Base-by-base conservation (phyloP, 1,284 basidiomycete genomes). In the Meira nashicola region DNA sequence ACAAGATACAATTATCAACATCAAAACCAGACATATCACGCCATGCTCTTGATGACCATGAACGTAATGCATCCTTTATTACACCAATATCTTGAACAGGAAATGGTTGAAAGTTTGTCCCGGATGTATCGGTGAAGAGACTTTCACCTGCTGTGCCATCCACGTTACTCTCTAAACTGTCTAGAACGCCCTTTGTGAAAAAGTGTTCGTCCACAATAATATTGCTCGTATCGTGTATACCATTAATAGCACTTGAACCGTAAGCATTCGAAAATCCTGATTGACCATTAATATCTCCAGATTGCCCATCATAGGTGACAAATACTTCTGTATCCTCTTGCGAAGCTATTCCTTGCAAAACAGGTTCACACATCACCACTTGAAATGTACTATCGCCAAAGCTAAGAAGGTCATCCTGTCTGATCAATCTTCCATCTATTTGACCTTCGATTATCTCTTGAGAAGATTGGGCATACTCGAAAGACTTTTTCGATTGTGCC, bases 351-450 rank as follows among this genome's bases (percentile, higher is more conserved):
- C 68, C 74, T 52, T 77, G 74, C 2, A 70, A 63, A 21, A 74
- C 55, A 6, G 74, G 73, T 51, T 77, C 73, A 14, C 63, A 61
- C 68, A 74, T 70, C 19, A 71, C 56, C 25, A 68, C 63, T 23
- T 59, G 64, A 43, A 68, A 46, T 2, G 58, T 33, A 2, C 55
- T 53, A 0, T 56, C 51, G 0, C 55, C 56, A 17, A 63, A 47
- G 17, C 57, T 56, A 11, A 71, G 15, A 1, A 58, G 2, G 7
- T 67, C 66, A 5, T 68, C 67, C 37, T 71, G 64, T 7, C 64
- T 64, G 17, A 71, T 38, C 48, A 76, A 57, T 15, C 54, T 58
- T 3, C 66, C 68, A 23, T 66, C 43, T 5, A 71, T 58, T 44
- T 60, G 58, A 2, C 39, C 41, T 1, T 60, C 59, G 12, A 70